These are phyloP conservation scores for Flaveria robusta DNA, from an alignment of 129 eudicot genomes.

Conservation along the genomic window DNA sequence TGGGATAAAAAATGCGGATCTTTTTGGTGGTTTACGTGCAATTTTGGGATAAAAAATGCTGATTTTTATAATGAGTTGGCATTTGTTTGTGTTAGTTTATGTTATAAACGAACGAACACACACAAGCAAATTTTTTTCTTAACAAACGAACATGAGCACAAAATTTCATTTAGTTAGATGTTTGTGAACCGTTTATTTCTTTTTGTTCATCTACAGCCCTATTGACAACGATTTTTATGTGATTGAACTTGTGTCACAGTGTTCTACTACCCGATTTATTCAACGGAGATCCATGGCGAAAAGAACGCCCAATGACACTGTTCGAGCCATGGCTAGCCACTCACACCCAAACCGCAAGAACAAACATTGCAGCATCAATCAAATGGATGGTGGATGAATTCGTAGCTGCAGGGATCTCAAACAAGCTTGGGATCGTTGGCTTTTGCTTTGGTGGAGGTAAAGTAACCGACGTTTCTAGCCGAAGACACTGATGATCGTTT, in stretches of 20 bases:
- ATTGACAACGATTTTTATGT: neutral
- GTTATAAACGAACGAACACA: neutral
- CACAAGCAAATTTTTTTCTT: neutral
- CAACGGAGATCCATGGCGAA: constrained; percentile 82
- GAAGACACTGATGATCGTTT: constrained; percentile 53
- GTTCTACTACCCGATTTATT: constrained; percentile 87
- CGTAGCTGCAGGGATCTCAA: constrained; percentile 63
- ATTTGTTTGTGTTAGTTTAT: no score
- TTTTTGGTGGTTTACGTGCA: no score
- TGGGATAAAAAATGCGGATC: no score
- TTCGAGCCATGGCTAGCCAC: constrained; percentile 64
- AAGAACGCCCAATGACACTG: constrained; percentile 45
- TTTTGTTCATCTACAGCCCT: neutral
- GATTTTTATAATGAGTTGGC: no score
- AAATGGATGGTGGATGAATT: constrained; percentile 82
- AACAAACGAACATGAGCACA: neutral
- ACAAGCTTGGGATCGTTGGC: constrained; percentile 80
- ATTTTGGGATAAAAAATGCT: no score
- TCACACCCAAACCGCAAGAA: constrained; percentile 47
- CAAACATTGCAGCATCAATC: constrained; percentile 50
- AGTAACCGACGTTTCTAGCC: constrained; percentile 59
- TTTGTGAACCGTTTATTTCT: neutral
- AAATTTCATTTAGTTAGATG: no score
- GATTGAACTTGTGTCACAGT: constrained; percentile 36
- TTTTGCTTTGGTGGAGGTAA: constrained; percentile 84